These are phyloP conservation scores for Waltiozyma sp. DNA, from an alignment of 1,139 yeast genomes.

Conservation along the genomic window DNA sequence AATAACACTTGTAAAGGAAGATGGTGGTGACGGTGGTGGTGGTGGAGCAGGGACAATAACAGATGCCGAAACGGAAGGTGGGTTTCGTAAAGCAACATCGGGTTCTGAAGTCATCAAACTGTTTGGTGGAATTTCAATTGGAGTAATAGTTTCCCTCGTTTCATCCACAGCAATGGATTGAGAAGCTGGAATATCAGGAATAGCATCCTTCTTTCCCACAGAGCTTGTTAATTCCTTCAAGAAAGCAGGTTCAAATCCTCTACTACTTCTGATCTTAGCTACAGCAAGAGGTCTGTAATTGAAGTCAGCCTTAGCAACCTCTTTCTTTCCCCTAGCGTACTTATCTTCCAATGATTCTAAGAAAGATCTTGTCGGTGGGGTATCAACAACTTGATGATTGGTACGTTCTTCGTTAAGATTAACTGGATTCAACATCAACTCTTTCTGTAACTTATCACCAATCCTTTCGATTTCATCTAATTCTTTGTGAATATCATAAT, in stretches of 20 bases:
- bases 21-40: conserved; percentile 10
- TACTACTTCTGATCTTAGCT: conserved; percentile 18
- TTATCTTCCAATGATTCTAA: conserved; percentile 33
- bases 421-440: conserved; percentile 4
- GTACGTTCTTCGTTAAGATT: conserved; percentile 1
- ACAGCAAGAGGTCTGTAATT: conserved; percentile 18
- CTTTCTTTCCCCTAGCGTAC: conserved; percentile 36
- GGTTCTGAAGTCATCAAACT: neutral
- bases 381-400: conserved; percentile 1
- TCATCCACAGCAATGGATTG: neutral
- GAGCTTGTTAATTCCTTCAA: conserved; percentile 46
- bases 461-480: conserved; percentile 18
- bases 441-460: conserved; percentile 11
- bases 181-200: conserved; percentile 4
- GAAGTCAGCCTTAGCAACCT: conserved; percentile 12
- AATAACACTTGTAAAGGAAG: conserved; percentile 1
- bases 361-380: conserved; percentile 16
- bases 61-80: conserved; percentile 4
- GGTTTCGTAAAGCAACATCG: neutral
- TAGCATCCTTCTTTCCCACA: conserved; percentile 24
- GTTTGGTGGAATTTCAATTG: neutral
- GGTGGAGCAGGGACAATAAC: conserved; percentile 20
- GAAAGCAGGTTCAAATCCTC: conserved; percentile 42
- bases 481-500: conserved; percentile 11
- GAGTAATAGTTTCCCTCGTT: neutral